These are phyloP conservation scores for Blastobotrys aristatus DNA, from an alignment of 1,139 yeast species.

Conservation along the genomic window DNA sequence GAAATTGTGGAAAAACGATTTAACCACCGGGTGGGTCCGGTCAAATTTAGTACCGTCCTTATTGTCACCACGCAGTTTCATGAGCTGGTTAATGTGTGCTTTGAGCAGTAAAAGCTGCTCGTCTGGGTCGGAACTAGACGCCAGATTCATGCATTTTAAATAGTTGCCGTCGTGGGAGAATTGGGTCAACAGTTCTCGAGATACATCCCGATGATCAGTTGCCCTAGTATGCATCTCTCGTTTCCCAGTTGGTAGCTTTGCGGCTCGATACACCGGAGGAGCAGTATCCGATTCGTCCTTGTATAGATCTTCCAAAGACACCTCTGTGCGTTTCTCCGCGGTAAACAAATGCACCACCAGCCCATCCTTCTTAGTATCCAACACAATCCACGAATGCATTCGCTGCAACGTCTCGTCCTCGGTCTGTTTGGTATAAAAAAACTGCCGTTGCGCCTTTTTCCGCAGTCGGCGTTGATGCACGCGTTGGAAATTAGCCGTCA, in stretches of 20 bases:
- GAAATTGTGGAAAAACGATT: slow-evolving; percentile 28
- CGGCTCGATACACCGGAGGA: background rate
- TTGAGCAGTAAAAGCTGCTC: slow-evolving; percentile 19
- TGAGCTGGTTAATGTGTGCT: slow-evolving; percentile 26
- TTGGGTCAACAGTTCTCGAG: slow-evolving; percentile 1
- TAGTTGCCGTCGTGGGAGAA: slow-evolving; percentile 15
- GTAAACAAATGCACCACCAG: slow-evolving; percentile 71
- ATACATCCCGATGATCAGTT: too few species aligned
- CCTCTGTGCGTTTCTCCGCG: slow-evolving; percentile 55
- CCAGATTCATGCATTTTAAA: slow-evolving; percentile 13
- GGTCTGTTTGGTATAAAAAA: slow-evolving; percentile 13
- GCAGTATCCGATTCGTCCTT: slow-evolving; percentile 3
- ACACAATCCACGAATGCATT: slow-evolving; percentile 59
- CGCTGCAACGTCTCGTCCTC: slow-evolving; percentile 27
- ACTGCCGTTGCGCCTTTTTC: slow-evolving; percentile 47
- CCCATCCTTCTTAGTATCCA: slow-evolving; percentile 60
- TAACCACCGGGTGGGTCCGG: slow-evolving; percentile 17
- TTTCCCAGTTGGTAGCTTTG: slow-evolving; percentile 3
- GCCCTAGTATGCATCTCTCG: slow-evolving; percentile 8
- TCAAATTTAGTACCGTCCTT: slow-evolving; percentile 13
- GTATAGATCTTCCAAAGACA: slow-evolving; percentile 70
- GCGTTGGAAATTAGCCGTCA: slow-evolving; percentile 54
- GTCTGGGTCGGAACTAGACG: slow-evolving; percentile 1
- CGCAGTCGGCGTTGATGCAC: slow-evolving; percentile 59
- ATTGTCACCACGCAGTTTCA: slow-evolving; percentile 10